Base-by-base conservation (phyloP, 371 early-diverging fungal species). In the Mortierella sp. region DNA sequence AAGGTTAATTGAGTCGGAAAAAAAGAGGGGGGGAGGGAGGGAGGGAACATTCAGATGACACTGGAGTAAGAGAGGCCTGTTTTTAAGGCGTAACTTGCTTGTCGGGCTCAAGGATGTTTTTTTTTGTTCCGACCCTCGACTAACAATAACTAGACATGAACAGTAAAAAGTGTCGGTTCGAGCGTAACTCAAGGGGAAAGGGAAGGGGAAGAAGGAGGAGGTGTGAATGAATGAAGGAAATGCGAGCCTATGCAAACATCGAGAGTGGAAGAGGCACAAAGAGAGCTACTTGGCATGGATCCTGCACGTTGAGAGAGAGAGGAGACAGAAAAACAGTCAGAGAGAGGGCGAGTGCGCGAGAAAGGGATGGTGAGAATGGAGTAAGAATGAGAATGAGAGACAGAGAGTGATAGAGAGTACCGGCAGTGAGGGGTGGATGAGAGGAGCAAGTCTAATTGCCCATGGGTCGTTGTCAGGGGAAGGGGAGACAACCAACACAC, bases 161-260 rank as follows among this genome's bases (percentile, higher is more conserved):
- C 24, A 37, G 39, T 37, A 16, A 34, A 8, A 31, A 34, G 19
- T 37, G 66, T 24, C 40, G 31, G 66, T 26, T 64, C 29, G 29
- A 66, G 66, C 24, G 45, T 40, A 40, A 41, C 31, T 29, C 66
- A 43, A 41, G 45, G 44, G 45, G 66, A 66, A 26, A n/a, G n/a
- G n/a, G n/a, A n/a, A n/a, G n/a, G n/a, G 29, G 66, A 43, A 11
- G 43, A 7, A 29, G 66, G 10, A 19, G 26, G 44, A 11, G 7
- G 55, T 5, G 53, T 11, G 53, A 34, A 34, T 34, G 61, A 31
- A 8, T 13, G 31, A 61, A 19, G 2, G 19, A 58, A 6, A n/a
- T n/a, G n/a, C 34, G 61, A 61, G 61, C 39, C 61, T 34, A 37
- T 61, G 61, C 61, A 31, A 61, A 39, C 16, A 61, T 61, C 2